Percentiles rank a stretch among this genome's conserved stretches.
Conservation (phyloP, 768 basidiomycete species). For the Gloeophyllum trabeum region DNA sequence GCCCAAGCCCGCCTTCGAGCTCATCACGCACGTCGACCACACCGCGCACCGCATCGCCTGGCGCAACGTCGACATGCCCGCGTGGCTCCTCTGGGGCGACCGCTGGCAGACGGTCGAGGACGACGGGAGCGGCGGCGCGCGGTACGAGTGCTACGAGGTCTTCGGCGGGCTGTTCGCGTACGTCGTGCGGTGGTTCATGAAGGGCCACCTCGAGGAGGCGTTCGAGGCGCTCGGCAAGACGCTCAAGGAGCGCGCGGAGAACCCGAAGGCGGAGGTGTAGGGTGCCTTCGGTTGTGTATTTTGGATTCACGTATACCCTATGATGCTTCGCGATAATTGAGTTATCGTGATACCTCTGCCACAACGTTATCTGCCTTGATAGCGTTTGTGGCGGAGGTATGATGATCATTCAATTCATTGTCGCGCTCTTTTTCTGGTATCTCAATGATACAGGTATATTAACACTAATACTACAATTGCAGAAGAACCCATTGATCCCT, state of each 20-base stretch:
- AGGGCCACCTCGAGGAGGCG: conserved; percentile 28
- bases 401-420: no score
- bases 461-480: no score
- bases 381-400: no score
- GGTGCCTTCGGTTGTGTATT: no score
- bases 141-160: conserved; percentile 54
- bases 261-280: no score
- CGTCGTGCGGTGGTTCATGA: conserved; percentile 32
- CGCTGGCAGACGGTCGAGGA: conserved; percentile 52
- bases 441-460: no score
- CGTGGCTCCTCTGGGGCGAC: conserved; percentile 37
- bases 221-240: conserved; percentile 46
- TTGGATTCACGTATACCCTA: no score
- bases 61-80: conserved; percentile 28
- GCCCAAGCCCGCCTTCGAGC: conserved; percentile 26
- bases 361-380: no score
- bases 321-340: no score
- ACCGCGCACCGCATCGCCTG: conserved; percentile 50
- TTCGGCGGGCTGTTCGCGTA: conserved; percentile 49
- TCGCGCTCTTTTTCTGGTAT: no score
- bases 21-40: conserved; percentile 39
- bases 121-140: conserved; percentile 38
- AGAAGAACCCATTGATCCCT: no score
- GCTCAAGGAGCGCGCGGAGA: conserved; percentile 26
- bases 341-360: no score